Evolutionary conservation across 305 asterid genomes (phyloP), one percentile per base, ranked within the genome.

Genomic region (Rubia tinctorum): DNA sequence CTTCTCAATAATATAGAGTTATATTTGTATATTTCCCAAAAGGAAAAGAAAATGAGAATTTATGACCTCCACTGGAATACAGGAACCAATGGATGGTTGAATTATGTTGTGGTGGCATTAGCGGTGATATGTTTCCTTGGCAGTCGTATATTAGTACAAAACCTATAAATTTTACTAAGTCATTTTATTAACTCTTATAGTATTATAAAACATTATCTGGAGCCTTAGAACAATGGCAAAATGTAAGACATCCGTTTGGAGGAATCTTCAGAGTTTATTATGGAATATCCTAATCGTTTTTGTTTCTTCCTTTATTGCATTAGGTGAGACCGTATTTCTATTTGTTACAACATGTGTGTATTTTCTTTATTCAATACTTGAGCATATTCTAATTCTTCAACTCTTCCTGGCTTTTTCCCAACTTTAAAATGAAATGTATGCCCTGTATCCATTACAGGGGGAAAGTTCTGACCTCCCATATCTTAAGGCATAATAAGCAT

Each of bases 261-360:
- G 58, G 78, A 66, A 66, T 74, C 65, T 73, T 59, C 59, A 39
- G 30, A 40, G 72, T 0, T 51, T 66, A 74, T 34, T 18, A 13
- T 18, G 73, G 22, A 4, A n/a, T n/a, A 40, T 40, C 23, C 34
- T 22, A 10, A 25, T 60, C 8, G 0, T 60, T 20, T 60, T 60
- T 60, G 65, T 60, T 60, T 60, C 7, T 22, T 60, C 23, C 39
- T 60, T 9, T 11, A 58, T 14, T 6, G 60, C 60, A 17, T 53
- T 53, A 15, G 22, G 23, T 53, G 22, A 14, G 58, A 11, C 10
- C n/a, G 17, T 49, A 7, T 49, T 49, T 12, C 4, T 49, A 13
- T 49, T 15, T 53, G 20, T 53, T 53, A 53, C 22, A 17, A 15
- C 23, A 23, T 12, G 14, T 58, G 34, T 8, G 27, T 22, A n/a